phyloP scores from a whole-genome alignment of 2,329 filamentous ascomycete genomes.

The Aspergillus brunneoviolaceus region DNA sequence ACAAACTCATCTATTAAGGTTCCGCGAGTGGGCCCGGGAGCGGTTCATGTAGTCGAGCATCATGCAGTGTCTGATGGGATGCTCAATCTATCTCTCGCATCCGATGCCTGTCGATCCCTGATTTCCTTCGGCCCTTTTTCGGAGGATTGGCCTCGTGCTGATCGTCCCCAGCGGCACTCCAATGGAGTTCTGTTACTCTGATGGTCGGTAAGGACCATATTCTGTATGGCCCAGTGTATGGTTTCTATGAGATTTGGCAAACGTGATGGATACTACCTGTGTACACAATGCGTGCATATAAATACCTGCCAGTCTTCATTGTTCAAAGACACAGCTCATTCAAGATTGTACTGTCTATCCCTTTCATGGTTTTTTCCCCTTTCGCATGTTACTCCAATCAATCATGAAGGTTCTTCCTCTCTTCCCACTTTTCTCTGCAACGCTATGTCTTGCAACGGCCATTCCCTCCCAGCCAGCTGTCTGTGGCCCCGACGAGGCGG shows the following conservation, averaged over 20 bases:
- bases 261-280: too few relatives aligned
- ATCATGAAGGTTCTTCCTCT: neutral
- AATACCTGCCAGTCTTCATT: neutral
- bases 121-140: neutral
- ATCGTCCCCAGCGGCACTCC: neutral
- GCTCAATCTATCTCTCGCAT: neutral
- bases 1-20: conserved; percentile 7
- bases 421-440: neutral
- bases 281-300: neutral
- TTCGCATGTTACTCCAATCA: neutral
- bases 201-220: neutral
- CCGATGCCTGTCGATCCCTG: neutral
- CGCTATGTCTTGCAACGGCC: conserved; percentile 1
- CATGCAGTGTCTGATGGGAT: neutral
- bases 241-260: too few relatives aligned
- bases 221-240: too few relatives aligned
- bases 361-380: neutral
- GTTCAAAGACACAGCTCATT: neutral
- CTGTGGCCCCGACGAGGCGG: conserved; percentile 9
- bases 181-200: neutral
- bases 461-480: neutral
- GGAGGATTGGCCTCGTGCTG: neutral
- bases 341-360: too few relatives aligned
- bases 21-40: conserved; percentile 1
- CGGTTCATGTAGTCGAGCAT: neutral